phyloP scores from a whole-genome alignment of 306 rosid species.

The Aeschynomene evenia region DNA sequence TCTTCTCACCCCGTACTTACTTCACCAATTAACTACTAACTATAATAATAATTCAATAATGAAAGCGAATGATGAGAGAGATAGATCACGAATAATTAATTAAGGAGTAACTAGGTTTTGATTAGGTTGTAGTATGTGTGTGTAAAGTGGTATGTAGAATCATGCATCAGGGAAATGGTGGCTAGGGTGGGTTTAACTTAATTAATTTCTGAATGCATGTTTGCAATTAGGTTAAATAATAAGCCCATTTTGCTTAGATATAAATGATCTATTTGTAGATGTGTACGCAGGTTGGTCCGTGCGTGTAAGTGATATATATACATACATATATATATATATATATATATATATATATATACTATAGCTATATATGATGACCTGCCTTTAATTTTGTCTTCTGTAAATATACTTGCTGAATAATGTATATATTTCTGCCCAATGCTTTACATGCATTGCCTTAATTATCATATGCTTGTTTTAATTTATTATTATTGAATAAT shows the following conservation, averaged over 20 bases:
- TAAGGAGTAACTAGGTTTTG: too few species aligned
- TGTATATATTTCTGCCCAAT: neutral
- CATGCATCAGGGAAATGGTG: neutral
- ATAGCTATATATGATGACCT: neutral
- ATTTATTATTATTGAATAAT: too few species aligned
- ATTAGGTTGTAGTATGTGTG: neutral
- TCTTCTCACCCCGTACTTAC: slow-evolving; percentile 62
- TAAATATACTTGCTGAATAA: slow-evolving; percentile 5
- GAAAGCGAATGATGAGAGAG: too few species aligned
- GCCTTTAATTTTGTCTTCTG: neutral
- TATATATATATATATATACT: too few species aligned
- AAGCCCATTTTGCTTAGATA: neutral
- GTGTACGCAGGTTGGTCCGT: neutral
- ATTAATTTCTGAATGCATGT: neutral
- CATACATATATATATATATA: too few species aligned
- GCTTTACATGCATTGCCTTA: neutral
- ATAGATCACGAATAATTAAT: too few species aligned
- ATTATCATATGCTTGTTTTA: neutral
- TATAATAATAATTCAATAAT: too few species aligned
- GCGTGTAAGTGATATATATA: too few species aligned
- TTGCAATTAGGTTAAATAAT: too few species aligned
- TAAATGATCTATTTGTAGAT: neutral
- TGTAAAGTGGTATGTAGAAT: neutral
- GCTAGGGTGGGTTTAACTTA: too few species aligned
- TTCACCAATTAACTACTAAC: slow-evolving; percentile 48